Conservation (phyloP, 257 asterid genomes). For the Eucommia ulmoides region DNA sequence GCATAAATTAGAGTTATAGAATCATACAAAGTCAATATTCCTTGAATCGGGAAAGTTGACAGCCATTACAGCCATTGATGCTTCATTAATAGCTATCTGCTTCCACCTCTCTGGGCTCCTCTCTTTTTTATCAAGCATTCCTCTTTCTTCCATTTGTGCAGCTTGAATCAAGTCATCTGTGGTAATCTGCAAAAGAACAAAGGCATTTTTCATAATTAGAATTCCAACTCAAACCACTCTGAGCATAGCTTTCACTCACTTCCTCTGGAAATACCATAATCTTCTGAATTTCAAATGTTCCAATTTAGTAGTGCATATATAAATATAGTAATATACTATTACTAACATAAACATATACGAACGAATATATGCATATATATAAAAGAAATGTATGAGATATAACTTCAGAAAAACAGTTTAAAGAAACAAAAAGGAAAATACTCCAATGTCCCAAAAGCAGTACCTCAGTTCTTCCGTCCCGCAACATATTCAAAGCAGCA, state of each 20-base stretch:
- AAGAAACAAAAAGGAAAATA: no score
- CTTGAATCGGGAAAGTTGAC: conserved; percentile 86
- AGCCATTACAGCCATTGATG: conserved; percentile 81
- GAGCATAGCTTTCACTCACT: no score
- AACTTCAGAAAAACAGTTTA: no score
- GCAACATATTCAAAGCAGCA: conserved; percentile 92
- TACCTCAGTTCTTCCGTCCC: conserved; percentile 90
- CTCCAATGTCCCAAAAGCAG: no score
- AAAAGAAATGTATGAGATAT: no score
- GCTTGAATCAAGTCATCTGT: conserved; percentile 97
- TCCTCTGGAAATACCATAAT: no score
- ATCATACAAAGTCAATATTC: conserved; percentile 76
- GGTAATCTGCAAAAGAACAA: conserved; percentile 52
- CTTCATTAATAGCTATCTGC: conserved; percentile 91
- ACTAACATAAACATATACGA: no score
- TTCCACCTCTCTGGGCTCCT: conserved; percentile 87
- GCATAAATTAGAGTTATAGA: conserved; percentile 6
- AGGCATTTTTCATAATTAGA: conserved; percentile 1
- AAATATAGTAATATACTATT: no score
- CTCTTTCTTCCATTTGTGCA: conserved; percentile 94
- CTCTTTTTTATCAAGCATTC: conserved; percentile 80
- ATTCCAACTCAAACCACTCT: no score
- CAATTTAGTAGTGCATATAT: no score
- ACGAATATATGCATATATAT: no score
- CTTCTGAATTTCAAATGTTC: no score